Percentiles rank a stretch among this genome's conserved stretches.
Conservation (phyloP, 2,329 filamentous ascomycete genomes). For the Hymenoscyphus linearis region DNA sequence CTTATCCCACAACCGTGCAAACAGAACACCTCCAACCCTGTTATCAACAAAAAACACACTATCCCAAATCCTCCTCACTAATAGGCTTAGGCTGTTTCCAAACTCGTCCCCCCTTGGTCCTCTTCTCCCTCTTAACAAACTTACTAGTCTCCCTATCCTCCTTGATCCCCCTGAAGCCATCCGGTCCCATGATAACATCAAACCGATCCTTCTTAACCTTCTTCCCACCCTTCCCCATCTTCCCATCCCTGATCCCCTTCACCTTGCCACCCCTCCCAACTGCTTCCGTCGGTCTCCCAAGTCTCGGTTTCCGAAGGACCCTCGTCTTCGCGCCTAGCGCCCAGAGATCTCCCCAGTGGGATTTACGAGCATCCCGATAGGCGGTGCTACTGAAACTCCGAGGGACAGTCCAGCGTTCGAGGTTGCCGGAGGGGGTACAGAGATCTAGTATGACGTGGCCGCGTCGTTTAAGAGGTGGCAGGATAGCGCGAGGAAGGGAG, state of each 20-base stretch:
- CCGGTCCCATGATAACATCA: slow-evolving; percentile 34
- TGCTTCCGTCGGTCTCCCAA: slow-evolving; percentile 44
- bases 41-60: background rate
- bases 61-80: slow-evolving; percentile 24
- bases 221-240: slow-evolving; percentile 36
- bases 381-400: slow-evolving; percentile 74
- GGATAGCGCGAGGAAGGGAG: slow-evolving; percentile 70
- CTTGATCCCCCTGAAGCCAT: slow-evolving; percentile 27
- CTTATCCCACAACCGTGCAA: too few relatives aligned
- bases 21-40: too few relatives aligned
- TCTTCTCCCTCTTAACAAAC: slow-evolving; percentile 27
- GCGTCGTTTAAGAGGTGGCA: slow-evolving; percentile 78
- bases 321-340: slow-evolving; percentile 89
- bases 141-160: slow-evolving; percentile 21
- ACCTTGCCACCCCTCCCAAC: slow-evolving; percentile 28
- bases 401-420: slow-evolving; percentile 93
- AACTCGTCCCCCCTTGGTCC: slow-evolving; percentile 33
- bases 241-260: slow-evolving; percentile 32
- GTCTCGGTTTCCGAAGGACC: slow-evolving; percentile 52
- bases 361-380: slow-evolving; percentile 89
- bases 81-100: slow-evolving; percentile 34
- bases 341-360: slow-evolving; percentile 91
- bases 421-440: slow-evolving; percentile 77
- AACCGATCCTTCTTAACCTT: slow-evolving; percentile 40
- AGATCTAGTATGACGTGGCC: slow-evolving; percentile 87